These are phyloP conservation scores for Endoconidiophora laricicola DNA, from an alignment of 2,329 filamentous ascomycete species.

Conservation along the genomic window DNA sequence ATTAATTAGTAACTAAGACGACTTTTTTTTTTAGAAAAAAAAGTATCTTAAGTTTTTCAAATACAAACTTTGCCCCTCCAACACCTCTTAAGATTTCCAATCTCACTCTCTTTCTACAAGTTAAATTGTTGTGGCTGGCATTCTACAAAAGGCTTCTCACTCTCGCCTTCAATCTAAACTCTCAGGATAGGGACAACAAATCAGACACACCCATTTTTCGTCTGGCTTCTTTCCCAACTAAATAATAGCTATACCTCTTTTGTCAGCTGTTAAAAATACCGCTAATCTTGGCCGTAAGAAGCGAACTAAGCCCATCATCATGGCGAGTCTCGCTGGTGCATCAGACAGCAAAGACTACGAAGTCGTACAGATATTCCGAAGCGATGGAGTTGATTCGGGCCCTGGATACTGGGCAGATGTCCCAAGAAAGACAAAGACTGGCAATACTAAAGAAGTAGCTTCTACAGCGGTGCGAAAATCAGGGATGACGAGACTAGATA, in stretches of 20 bases:
- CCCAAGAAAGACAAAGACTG: slow-evolving; percentile 13
- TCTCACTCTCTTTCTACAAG: no score
- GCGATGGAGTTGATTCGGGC: slow-evolving; percentile 29
- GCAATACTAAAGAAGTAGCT: slow-evolving; percentile 6
- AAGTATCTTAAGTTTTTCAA: no score
- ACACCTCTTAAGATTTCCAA: no score
- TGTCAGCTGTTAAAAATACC: no score
- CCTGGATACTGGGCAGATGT: slow-evolving; percentile 28
- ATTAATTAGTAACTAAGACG: no score
- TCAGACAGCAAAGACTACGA: slow-evolving; percentile 20
- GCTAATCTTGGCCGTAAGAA: no score
- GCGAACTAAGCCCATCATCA: not conserved
- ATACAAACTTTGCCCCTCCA: no score
- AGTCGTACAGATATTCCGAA: slow-evolving; percentile 26
- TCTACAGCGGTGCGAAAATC: slow-evolving; percentile 21
- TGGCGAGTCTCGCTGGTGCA: not conserved
- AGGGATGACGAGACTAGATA: slow-evolving; percentile 25
- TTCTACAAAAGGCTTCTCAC: no score
- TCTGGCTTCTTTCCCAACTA: not conserved
- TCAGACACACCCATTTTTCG: not conserved
- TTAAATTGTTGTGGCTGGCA: no score
- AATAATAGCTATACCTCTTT: no score
- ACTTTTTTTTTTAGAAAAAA: no score
- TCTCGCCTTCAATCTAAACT: not conserved
- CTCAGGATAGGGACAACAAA: not conserved